Percentiles rank a stretch among this genome's conserved stretches.
These are phyloP conservation scores for Purpureocillium lavendulum DNA, from an alignment of 2,329 filamentous ascomycete species.

Conservation along the genomic window DNA sequence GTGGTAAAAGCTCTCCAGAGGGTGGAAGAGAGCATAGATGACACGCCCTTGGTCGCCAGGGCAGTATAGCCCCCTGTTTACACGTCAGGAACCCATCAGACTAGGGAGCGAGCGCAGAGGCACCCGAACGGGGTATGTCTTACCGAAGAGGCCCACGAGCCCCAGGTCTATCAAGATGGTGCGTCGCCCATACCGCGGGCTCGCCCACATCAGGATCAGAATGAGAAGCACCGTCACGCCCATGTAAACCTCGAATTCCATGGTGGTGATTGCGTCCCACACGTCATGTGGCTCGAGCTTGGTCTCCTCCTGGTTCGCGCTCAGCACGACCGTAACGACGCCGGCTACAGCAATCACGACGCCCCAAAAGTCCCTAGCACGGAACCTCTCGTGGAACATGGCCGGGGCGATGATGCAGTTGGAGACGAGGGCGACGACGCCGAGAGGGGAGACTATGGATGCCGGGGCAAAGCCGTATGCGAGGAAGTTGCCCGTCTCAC, in stretches of 20 bases:
- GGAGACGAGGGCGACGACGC: constrained; percentile 92
- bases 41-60: constrained; percentile 90
- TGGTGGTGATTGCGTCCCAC: constrained; percentile 77
- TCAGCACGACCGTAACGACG: constrained; percentile 86
- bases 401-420: constrained; percentile 96
- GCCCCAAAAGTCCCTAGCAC: constrained; percentile 75
- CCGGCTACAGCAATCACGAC: constrained; percentile 81
- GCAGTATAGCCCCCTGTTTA: constrained; percentile 85
- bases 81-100: not conserved
- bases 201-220: constrained; percentile 68
- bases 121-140: constrained; percentile 18
- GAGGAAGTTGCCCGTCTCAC: constrained; percentile 92
- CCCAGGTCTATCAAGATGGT: constrained; percentile 89
- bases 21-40: constrained; percentile 86
- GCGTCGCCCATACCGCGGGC: constrained; percentile 72
- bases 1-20: constrained; percentile 85
- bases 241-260: constrained; percentile 88
- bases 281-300: constrained; percentile 88
- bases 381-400: constrained; percentile 86
- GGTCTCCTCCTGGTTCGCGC: constrained; percentile 79
- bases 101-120: not conserved
- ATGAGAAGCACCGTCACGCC: constrained; percentile 70
- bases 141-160: constrained; percentile 87
- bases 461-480: constrained; percentile 97
- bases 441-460: constrained; percentile 91